Base-by-base conservation (phyloP, 2,329 filamentous ascomycete genomes). In the Albophoma yamanashiensis region DNA sequence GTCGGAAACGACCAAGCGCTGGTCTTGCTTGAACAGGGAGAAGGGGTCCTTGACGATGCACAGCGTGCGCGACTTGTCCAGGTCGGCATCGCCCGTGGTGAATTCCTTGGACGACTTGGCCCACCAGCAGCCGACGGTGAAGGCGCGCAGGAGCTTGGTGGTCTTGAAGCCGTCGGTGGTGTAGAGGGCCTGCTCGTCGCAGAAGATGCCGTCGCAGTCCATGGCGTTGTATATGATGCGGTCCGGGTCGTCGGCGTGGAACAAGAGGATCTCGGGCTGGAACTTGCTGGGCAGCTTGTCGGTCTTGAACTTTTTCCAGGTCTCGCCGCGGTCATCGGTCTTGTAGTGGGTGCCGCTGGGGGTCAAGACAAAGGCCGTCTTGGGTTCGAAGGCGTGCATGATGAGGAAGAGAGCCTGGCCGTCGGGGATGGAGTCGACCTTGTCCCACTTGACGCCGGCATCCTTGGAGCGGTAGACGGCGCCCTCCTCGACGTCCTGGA, bases 141-240 rank as follows among this genome's bases (percentile, higher is more conserved):
- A 82, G 50, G 82, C 78, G 58, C 88, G 82, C 61, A 97, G 79
- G 7, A 80, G 74, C 65, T 89, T 82, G 58, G 85, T 82, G 6
- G 82, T 82, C 64, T 88, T 80, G 77, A 99, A 99, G 64, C 91
- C 91, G 73, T 97, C 88, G 17, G 82, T 86, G 3, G 94, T 97
- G 72, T 96, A 97, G 69, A 80, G 78, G 59, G 83, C 77, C 61
- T 82, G 74, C 68, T 88, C 84, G 62, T 82, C 77, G 72, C 88
- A 91, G 67, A 83, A 82, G 34, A 84, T 78, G 53, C 82, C 79
- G 22, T 81, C 75, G 70, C 89, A 92, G 63, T 86, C 79, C 78
- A 88, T 84, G 70, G 86, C 85, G 71, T 92, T 88, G 76, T 94
- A 91, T 63, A 99, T 83, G 64, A 97, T 89, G 75, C 90, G 91